phyloP scores from a whole-genome alignment of 768 basidiomycete genomes.

The Lentinula sp. region DNA sequence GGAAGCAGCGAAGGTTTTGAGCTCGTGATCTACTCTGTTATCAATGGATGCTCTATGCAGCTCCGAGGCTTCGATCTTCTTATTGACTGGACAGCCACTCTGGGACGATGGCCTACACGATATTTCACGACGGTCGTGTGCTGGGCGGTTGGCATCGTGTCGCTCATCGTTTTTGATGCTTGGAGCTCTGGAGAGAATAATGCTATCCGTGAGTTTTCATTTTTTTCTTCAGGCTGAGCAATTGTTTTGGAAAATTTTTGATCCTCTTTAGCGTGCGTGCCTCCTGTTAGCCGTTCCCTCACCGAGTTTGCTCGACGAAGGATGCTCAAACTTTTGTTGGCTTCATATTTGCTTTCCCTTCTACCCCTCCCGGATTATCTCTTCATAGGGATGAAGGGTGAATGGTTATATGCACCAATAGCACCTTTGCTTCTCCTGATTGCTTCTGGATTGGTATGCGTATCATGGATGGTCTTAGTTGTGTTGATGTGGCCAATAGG shows the following conservation, averaged over 20 bases:
- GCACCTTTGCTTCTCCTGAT: conserved; percentile 53
- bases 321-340: conserved; percentile 35
- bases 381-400: conserved; percentile 57
- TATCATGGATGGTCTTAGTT: conserved; percentile 51
- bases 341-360: conserved; percentile 39
- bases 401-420: conserved; percentile 39
- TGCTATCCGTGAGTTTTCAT: conserved; percentile 11
- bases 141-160: conserved; percentile 72
- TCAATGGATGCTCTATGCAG: conserved; percentile 36
- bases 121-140: conserved; percentile 67
- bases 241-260: not conserved
- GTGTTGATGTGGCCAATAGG: conserved; percentile 42
- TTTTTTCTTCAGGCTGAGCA: not conserved
- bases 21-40: conserved; percentile 54
- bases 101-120: conserved; percentile 66
- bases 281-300: conserved; percentile 46
- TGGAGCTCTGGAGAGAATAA: conserved; percentile 33
- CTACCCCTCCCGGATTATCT: conserved; percentile 51
- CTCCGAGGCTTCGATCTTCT: conserved; percentile 38
- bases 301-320: conserved; percentile 29
- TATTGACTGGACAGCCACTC: conserved; percentile 65
- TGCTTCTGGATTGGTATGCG: conserved; percentile 57
- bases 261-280: conserved; percentile 32
- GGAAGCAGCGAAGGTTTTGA: conserved; percentile 32
- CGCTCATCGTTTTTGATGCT: conserved; percentile 47